Evolutionary conservation across 495 filamentous ascomycete species (phyloP), one percentile per base, ranked within the genome.

Genomic region (Hypoxylon trugodes): DNA sequence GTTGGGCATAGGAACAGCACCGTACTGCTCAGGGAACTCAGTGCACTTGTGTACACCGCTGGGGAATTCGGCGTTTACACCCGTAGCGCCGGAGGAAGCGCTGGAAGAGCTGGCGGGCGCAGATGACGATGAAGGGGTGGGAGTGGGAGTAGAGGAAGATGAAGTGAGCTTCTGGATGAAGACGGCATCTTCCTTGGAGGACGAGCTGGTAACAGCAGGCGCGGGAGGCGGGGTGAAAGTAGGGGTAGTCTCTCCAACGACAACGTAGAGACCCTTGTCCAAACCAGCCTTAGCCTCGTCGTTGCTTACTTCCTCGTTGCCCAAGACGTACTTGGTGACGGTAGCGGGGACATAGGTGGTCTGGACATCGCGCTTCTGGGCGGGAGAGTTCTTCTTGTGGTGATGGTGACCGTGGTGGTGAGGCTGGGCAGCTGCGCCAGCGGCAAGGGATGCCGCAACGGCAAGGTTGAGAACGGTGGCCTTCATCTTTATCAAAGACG

Each of bases 11-110:
- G 84, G 35, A 16, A 97, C 68, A 1, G 96, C 89, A 69, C 95
- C 95, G 69, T 96, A 98, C 0, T 86, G 80, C 8, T 87, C 87
- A 19, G 96, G 96, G 80, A 98, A 95, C 0, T 77, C 69, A 45
- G 71, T 68, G 75, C 95, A 98, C 61, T 81, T 76, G 26, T 93
- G 52, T 64, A 88, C 77, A 46, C 90, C 91, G 76, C 88, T 86
- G 8, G 91, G 91, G 83, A 98, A 98, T 3, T 87, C 79, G 5
- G 76, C 72, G 68, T 89, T 81, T 35, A 94, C 55, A 22, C 87
- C 89, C 0, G 70, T 81, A 53, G 80, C 85, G 15, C 69, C 73
- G 53, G 49, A 36, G 24, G 38, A 32, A 42, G 53, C 24, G 58
- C 45, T 32, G 9, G 70, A 66, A 25, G 71, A 59, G 2, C 69